Evolutionary conservation across 2,329 filamentous ascomycete genomes (phyloP), one percentile per base, ranked within the genome.

Genomic region (Diaporthe australafricana): DNA sequence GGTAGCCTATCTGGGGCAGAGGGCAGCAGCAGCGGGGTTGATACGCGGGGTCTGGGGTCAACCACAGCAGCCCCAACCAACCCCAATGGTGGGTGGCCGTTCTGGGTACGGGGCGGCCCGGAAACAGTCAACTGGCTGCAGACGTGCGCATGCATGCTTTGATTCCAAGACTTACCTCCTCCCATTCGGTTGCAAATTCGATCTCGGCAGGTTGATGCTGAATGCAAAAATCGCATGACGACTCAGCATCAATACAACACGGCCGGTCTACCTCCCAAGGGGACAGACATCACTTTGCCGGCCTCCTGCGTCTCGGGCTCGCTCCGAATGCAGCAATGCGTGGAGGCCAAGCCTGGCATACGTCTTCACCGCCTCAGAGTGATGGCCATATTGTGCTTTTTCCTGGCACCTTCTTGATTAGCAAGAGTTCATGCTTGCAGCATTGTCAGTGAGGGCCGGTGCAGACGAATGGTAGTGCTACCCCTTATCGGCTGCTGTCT

Each of bases 381-480:
- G 57, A 27, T 63, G 27, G 22, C 38, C 30, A 62, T 22, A 25
- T 45, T 45, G 38, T 62, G 38, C 56, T 62, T 62, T 70, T 73
- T 6, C 77, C 74, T 63, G 81, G 77, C n/a, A 84, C 78, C 35
- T 73, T 75, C 52, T 77, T 71, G 25, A 83, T 76, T 27, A 85
- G 77, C 25, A 74, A 67, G 30, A 80, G 79, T 7, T 81, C 83
- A 27, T 30, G 80, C 81, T 35, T 30, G 38, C 45, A 47, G 35
- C 81, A 78, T 32, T 78, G 77, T 72, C 78, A 81, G 42, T 73
- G 74, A 25, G 81, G 81, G 73, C 82, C 77, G 30, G 80, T 81
- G 75, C 83, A 85, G 67, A 85, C 76, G 74, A 83, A 85, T 48
- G 80, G 79, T 42, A 83, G 78, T 68, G 83, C 81, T 81, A 73